Percentiles rank a stretch among this genome's conserved stretches.
These are phyloP conservation scores for Phanerochaete sordida DNA, from an alignment of 768 basidiomycete genomes.

Conservation along the genomic window DNA sequence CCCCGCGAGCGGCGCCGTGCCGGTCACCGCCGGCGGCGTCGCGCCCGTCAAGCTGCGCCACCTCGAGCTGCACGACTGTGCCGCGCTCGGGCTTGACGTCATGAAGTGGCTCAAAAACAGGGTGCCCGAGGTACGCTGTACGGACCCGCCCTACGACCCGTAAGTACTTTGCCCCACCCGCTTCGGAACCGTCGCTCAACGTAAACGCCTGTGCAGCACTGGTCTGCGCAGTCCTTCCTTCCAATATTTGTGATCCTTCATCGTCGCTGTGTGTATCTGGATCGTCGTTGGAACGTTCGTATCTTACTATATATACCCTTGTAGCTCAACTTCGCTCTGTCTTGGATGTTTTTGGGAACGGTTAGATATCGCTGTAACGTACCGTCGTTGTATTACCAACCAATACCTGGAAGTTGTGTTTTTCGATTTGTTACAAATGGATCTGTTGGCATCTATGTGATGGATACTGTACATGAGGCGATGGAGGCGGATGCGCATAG, in stretches of 20 bases:
- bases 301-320: not conserved
- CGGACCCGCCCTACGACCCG: slow-evolving; percentile 52
- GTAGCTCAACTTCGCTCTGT: not conserved
- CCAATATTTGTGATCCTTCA: not conserved
- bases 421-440: not conserved
- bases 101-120: slow-evolving; percentile 62
- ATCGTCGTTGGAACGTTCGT: not conserved
- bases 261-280: not conserved
- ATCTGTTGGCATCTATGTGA: not conserved
- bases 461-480: not conserved
- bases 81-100: slow-evolving; percentile 64
- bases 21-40: slow-evolving; percentile 41
- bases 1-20: slow-evolving; percentile 25
- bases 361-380: not conserved
- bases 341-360: not conserved
- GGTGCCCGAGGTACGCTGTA: slow-evolving; percentile 59
- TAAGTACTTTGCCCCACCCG: slow-evolving; percentile 14
- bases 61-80: slow-evolving; percentile 67
- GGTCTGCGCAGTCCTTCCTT: not conserved
- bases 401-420: not conserved
- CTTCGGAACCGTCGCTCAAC: not conserved
- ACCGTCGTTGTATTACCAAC: slow-evolving; percentile 3
- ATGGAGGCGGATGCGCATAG: not conserved
- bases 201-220: not conserved
- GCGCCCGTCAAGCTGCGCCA: slow-evolving; percentile 49